Evolutionary conservation across 192 early-diverging fungal species (phyloP).

Genomic region (Coemansia reversa): DNA sequence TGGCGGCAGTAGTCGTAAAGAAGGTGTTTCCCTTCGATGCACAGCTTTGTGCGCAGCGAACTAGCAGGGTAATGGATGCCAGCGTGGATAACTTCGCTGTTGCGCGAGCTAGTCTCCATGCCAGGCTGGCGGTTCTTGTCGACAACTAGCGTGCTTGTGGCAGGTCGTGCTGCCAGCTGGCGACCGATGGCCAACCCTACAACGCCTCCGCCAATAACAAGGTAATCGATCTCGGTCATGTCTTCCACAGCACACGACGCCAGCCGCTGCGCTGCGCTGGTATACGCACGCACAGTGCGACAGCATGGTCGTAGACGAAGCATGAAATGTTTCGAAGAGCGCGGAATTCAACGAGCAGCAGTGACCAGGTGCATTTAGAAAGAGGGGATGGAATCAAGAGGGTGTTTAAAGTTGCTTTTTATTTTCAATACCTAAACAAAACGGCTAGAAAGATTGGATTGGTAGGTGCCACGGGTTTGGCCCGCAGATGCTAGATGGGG

Average conservation of each 20-base stretch:
- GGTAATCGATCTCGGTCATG: conserved; percentile 58
- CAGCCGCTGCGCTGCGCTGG: conserved; percentile 22
- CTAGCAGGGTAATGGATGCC: conserved; percentile 78
- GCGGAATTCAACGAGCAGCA: neutral
- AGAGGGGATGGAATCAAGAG: no score
- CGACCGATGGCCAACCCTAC: conserved; percentile 78
- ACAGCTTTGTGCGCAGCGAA: conserved; percentile 73
- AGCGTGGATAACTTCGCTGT: conserved; percentile 88
- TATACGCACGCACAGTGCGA: neutral
- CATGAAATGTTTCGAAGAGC: no score
- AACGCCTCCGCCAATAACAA: conserved; percentile 78
- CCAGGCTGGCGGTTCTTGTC: conserved; percentile 67
- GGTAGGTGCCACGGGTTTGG: no score
- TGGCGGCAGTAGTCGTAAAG: conserved; percentile 64
- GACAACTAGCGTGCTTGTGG: conserved; percentile 60
- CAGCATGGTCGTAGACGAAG: no score
- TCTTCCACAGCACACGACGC: conserved; percentile 16
- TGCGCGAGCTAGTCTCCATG: conserved; percentile 78
- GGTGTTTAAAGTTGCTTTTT: no score
- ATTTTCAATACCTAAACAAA: no score
- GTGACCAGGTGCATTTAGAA: no score
- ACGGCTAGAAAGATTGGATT: no score
- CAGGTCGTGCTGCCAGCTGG: conserved; percentile 52
- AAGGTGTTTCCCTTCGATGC: conserved; percentile 71
- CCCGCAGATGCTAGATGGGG: no score